A percentile compares a stretch with the other conserved stretches of the same genome.
Evolutionary conservation across 176 grass and related monocot genomes (phyloP).

Genomic region (Rhynchospora pubera): DNA sequence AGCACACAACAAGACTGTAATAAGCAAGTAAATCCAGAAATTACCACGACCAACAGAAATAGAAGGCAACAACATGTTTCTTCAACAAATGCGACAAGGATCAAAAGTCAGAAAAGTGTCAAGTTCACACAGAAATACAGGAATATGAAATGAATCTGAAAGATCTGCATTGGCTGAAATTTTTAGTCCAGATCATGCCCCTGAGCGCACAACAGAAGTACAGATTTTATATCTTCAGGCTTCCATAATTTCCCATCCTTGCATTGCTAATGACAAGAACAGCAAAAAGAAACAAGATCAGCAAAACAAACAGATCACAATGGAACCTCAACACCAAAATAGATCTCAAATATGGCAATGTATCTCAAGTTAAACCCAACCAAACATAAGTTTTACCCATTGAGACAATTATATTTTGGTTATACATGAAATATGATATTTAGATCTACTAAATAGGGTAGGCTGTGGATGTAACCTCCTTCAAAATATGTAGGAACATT

Average conservation of each 20-base stretch:
- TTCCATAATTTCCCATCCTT: slow-evolving; percentile 28
- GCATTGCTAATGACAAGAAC: slow-evolving; percentile 43
- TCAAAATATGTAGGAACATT: background rate
- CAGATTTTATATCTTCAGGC: slow-evolving; percentile 74
- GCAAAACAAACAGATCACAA: background rate
- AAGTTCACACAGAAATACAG: background rate
- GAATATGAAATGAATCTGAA: too few relatives aligned
- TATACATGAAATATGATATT: too few relatives aligned
- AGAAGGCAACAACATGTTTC: background rate
- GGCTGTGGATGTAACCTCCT: background rate
- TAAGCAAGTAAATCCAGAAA: background rate
- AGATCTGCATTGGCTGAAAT: too few relatives aligned
- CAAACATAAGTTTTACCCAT: too few relatives aligned
- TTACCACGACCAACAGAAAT: background rate
- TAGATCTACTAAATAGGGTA: background rate
- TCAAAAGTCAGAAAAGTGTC: background rate
- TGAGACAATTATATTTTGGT: too few relatives aligned
- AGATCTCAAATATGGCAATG: background rate
- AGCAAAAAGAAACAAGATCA: background rate
- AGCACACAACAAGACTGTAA: background rate
- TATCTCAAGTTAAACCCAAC: background rate
- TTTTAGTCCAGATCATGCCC: background rate
- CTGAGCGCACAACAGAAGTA: slow-evolving; percentile 44
- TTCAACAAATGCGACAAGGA: background rate
- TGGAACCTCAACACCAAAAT: background rate